These are phyloP conservation scores for Coemansia sp. DNA, from an alignment of 192 early-diverging fungal species.

Conservation along the genomic window DNA sequence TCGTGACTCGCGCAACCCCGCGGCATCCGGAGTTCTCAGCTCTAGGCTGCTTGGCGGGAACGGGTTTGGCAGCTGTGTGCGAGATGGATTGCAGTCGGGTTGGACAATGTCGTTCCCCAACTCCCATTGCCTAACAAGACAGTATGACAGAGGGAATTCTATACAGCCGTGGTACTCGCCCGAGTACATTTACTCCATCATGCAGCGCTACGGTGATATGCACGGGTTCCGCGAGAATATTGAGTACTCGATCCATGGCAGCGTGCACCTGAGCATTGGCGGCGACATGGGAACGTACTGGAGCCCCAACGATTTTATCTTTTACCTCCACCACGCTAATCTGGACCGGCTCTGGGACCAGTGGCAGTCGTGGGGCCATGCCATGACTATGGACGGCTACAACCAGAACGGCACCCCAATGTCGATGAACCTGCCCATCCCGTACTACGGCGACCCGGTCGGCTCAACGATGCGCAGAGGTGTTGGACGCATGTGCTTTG, in stretches of 20 bases:
- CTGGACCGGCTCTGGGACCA: constrained; percentile 59
- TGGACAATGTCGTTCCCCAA: constrained; percentile 46
- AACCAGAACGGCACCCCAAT: constrained; percentile 27
- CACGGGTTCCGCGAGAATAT: constrained; percentile 51
- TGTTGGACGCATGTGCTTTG: constrained; percentile 47
- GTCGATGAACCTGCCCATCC: constrained; percentile 23
- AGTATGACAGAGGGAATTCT: constrained; percentile 33
- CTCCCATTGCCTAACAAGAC: constrained; percentile 40
- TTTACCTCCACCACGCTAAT: constrained; percentile 65
- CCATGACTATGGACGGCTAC: constrained; percentile 40
- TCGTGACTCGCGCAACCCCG: constrained; percentile 51
- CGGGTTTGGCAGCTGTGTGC: constrained; percentile 46
- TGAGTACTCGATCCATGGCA: constrained; percentile 52
- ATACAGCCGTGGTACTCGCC: constrained; percentile 53
- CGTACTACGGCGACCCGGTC: constrained; percentile 41
- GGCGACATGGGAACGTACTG: constrained; percentile 56
- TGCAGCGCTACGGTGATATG: constrained; percentile 49
- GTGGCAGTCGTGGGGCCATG: constrained; percentile 57
- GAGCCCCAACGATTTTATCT: constrained; percentile 60
- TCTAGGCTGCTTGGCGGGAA: constrained; percentile 42
- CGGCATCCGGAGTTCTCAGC: constrained; percentile 38
- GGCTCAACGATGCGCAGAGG: constrained; percentile 46
- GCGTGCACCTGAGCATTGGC: constrained; percentile 53
- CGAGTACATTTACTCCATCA: constrained; percentile 47
- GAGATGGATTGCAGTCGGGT: constrained; percentile 36